phyloP scores from a whole-genome alignment of 1,284 basidiomycete genomes.

The Sporisorium graminicola region DNA sequence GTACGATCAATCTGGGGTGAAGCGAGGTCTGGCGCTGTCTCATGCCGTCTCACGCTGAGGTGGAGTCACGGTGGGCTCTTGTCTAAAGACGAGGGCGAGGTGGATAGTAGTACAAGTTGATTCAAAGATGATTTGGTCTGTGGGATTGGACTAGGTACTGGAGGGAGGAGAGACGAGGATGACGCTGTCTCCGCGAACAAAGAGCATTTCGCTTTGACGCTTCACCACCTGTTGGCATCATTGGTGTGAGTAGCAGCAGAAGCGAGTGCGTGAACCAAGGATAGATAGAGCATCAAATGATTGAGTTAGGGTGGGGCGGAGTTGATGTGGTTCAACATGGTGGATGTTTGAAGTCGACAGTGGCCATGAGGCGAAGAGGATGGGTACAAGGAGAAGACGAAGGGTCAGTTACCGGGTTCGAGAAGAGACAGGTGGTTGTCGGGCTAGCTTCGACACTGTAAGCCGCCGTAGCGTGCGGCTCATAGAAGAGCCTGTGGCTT shows the following conservation, averaged over 20 bases:
- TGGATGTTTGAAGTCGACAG: too few relatives aligned
- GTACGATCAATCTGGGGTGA: too few relatives aligned
- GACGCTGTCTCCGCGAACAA: constrained; percentile 82
- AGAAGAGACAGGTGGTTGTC: too few relatives aligned
- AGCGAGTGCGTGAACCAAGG: not conserved
- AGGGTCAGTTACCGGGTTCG: not conserved
- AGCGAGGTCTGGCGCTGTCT: not conserved
- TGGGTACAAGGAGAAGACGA: not conserved
- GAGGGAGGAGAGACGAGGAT: constrained; percentile 68
- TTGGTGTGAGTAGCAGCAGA: too few relatives aligned
- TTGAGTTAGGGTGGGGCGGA: too few relatives aligned
- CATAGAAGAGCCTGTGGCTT: too few relatives aligned
- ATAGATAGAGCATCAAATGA: too few relatives aligned
- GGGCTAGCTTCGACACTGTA: too few relatives aligned
- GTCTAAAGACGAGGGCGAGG: not conserved
- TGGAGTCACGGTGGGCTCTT: not conserved
- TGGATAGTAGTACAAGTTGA: not conserved
- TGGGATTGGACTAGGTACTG: constrained; percentile 40
- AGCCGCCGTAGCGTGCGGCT: too few relatives aligned
- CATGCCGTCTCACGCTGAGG: too few relatives aligned
- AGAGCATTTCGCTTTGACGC: constrained; percentile 96
- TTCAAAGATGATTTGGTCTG: not conserved
- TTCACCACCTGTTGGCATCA: constrained; percentile 80
- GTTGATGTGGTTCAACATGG: too few relatives aligned
- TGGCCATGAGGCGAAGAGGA: too few relatives aligned